These are phyloP conservation scores for Exophiala viscosa DNA, from an alignment of 2,329 filamentous ascomycete species.

Conservation along the genomic window DNA sequence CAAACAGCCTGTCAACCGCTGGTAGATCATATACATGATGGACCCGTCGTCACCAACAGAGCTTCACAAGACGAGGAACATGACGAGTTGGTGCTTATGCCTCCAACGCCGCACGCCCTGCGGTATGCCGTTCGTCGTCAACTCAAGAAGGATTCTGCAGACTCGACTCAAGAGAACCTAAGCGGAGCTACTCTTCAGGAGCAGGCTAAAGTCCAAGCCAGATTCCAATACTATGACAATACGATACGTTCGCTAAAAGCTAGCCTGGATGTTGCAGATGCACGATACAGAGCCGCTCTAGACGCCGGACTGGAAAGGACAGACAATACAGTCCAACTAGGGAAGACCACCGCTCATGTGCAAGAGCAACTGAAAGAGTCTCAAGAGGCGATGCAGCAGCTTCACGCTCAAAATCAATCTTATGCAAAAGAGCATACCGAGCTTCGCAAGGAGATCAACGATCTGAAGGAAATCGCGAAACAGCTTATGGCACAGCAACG, in stretches of 20 bases:
- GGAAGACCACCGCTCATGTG: slow-evolving; percentile 3
- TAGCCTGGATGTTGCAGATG: slow-evolving; percentile 7
- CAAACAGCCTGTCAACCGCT: slow-evolving; percentile 10
- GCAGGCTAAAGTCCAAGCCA: slow-evolving; percentile 6
- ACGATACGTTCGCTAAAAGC: slow-evolving; percentile 10
- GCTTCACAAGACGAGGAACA: neutral
- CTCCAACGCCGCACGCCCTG: neutral
- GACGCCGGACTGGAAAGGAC: slow-evolving; percentile 6
- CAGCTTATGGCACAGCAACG: slow-evolving; percentile 4
- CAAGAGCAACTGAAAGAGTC: slow-evolving; percentile 10
- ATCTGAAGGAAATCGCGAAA: slow-evolving; percentile 9
- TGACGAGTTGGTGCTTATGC: slow-evolving; percentile 9
- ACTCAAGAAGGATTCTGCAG: neutral
- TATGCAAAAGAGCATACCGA: slow-evolving; percentile 8
- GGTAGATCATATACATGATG: slow-evolving; percentile 5
- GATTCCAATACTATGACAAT: slow-evolving; percentile 4
- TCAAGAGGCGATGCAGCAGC: slow-evolving; percentile 1
- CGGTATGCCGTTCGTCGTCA: slow-evolving; percentile 10
- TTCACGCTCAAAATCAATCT: neutral
- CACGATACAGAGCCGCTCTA: slow-evolving; percentile 8
- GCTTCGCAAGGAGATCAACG: slow-evolving; percentile 6
- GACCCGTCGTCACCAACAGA: neutral
- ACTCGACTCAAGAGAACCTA: neutral
- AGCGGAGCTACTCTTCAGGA: neutral
- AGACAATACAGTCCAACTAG: slow-evolving; percentile 3